Base-by-base conservation (phyloP, 768 basidiomycete genomes). In the Collybia nuda region DNA sequence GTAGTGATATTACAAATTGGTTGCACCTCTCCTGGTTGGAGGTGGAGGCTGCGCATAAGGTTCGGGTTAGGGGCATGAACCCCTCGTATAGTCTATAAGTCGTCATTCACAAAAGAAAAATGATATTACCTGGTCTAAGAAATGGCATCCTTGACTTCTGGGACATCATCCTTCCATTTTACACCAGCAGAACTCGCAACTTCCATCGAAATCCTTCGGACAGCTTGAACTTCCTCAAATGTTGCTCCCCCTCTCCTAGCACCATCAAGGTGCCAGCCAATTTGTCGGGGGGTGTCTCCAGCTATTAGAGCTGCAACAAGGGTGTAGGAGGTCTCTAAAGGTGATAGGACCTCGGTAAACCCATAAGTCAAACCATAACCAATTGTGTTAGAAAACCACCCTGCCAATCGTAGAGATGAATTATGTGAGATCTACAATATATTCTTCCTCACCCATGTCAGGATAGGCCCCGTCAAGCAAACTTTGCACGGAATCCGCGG, bases 291-390 rank as follows among this genome's bases (percentile, higher is more conserved):
- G 28, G 82, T 77, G 59, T 87, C 84, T 49, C 70, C 72, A 3
- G 81, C 76, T 58, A 88, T 79, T 40, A 86, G 73, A 0, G 82
- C 77, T 11, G 84, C 75, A n/a, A 85, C 77, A 55, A 86, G 64
- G 12, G 76, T 70, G 59, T 78, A 87, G 2, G 83, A 80, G 1
- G 82, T 80, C 59, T 88, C 84, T 36, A 77, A 58, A 2, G 71
- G 65, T 1, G 79, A 72, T 6, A 83, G 62, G 18, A 77, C 67
- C 0, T 73, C 71, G 19, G 71, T 70, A 44, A 73, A 75, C 1
- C 77, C 73, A 50, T 87, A 88, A 5, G 67, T 71, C 22, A 76
- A 63, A 0, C 85, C 85, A 52, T 87, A 86, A 0, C 69, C 84
- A 40, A 86, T 68, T 0, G 69, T 75, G 41, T 63, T 77, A 28